Evolutionary conservation across 208 protist genomes (phyloP).

Genomic region (Leishmania aethiopica): DNA sequence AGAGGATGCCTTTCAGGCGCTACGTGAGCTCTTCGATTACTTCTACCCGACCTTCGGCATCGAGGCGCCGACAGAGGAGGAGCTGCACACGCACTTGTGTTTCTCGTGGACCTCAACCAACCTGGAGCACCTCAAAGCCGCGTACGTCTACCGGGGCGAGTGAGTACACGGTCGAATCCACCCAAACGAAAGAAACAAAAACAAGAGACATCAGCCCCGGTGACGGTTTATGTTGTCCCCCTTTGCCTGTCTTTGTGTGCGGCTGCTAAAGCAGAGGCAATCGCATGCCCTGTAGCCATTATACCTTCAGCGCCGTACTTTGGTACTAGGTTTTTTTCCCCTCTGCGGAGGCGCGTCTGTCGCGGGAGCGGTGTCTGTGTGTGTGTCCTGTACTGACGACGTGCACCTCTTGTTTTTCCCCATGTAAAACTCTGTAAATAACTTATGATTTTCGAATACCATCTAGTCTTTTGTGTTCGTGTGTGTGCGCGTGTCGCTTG

Average conservation of each 20-base stretch:
- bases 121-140: slow-evolving; percentile 33
- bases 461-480: not conserved
- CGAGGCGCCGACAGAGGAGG: slow-evolving; percentile 39
- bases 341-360: not conserved
- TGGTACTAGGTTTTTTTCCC: not conserved
- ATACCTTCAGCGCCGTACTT: not conserved
- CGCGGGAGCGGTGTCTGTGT: not conserved
- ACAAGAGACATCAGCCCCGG: not conserved
- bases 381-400: not conserved
- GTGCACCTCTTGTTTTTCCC: not conserved
- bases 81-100: slow-evolving; percentile 38
- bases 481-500: not conserved
- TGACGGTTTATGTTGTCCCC: slow-evolving; percentile 12
- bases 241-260: not conserved
- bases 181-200: not conserved
- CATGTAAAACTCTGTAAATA: not conserved
- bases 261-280: not conserved
- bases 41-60: slow-evolving; percentile 68
- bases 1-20: slow-evolving; percentile 50
- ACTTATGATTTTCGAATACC: not conserved
- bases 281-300: not conserved
- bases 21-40: slow-evolving; percentile 65
- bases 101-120: slow-evolving; percentile 51
- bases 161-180: not conserved
- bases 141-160: slow-evolving; percentile 49